Conservation (phyloP, 1,139 yeast species). For the Taphrina communis region DNA sequence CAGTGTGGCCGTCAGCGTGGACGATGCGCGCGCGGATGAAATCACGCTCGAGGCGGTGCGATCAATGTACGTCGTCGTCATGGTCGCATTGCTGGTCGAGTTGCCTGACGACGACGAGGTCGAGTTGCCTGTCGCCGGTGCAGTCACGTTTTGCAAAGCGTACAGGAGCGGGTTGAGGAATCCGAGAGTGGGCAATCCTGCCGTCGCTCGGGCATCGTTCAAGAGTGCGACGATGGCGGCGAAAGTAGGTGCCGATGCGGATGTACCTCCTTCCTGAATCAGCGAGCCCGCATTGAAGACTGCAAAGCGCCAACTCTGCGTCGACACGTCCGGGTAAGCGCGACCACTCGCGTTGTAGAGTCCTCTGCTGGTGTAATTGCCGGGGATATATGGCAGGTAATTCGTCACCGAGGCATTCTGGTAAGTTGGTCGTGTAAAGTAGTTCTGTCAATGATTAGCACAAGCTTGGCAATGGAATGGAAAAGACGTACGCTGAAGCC, state of each 20-base stretch:
- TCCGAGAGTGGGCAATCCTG: constrained; percentile 28
- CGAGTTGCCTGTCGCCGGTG: neutral
- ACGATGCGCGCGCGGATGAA: constrained; percentile 3
- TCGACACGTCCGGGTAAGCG: constrained; percentile 34
- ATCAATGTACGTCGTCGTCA: neutral
- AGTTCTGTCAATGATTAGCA: neutral
- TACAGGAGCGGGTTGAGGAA: constrained; percentile 35
- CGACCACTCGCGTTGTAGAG: constrained; percentile 26
- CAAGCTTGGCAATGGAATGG: neutral
- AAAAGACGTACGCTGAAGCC: constrained; percentile 12
- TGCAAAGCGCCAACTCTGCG: constrained; percentile 26
- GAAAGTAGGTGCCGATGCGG: constrained; percentile 33
- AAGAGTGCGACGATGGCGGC: constrained; percentile 31
- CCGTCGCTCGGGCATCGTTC: constrained; percentile 19
- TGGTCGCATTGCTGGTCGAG: constrained; percentile 1
- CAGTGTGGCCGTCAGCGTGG: neutral
- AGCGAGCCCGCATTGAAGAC: constrained; percentile 10
- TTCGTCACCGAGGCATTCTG: constrained; percentile 22
- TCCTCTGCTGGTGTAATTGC: constrained; percentile 15
- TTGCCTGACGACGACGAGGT: neutral
- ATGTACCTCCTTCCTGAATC: constrained; percentile 26
- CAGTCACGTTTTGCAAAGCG: constrained; percentile 14
- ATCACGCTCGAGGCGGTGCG: neutral
- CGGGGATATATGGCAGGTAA: constrained; percentile 18
- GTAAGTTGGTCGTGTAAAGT: constrained; percentile 22